Evolutionary conservation across 2,329 filamentous ascomycete species (phyloP), one percentile per base, ranked within the genome.

Genomic region (Cladosporium sp.): DNA sequence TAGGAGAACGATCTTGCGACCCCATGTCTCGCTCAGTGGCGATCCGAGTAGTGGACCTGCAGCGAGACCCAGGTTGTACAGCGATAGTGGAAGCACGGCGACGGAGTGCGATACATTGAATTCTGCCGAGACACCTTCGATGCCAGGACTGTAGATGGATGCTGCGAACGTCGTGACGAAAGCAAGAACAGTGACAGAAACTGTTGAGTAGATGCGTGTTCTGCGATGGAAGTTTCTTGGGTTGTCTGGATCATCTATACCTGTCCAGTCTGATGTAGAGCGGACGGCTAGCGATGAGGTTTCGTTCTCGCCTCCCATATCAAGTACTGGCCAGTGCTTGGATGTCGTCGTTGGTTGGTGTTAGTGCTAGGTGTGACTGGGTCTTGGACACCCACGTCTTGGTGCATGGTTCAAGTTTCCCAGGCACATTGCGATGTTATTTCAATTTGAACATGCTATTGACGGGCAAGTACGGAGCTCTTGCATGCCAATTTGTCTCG

Each of bases 1-100:
- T 40, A 79, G 71, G 67, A 78, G 77, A 5, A 80, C 73, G 21
- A 72, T 68, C 33, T 74, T 76, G 28, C 78, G 69, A 8, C 78
- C 78, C 55, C 70, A 72, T 1, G 73, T 77, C 69, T 79, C 78
- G 61, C 74, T 77, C 35, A 80, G 56, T 3, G 78, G 78, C 16
- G 76, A 72, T 10, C 73, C 73, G 14, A 79, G 69, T 1, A 78
- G 59, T 28, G 78, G 77, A 14, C 78, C 78, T 31, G 75, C 73
- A 14, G 74, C 78, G 63, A 80, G 69, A 2, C 78, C 78, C 5
- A 78, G 67, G 53, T 74, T 77, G 68, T 77, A 80, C 1, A 79
- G 64, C 1, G 78, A 75, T 11, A 78, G 67, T 8, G 73, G 73
- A 23, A 79, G 67, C n/a, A 78, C 72, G 10, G 77, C 73, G 7